Base-by-base conservation (phyloP, 2,329 filamentous ascomycete species). In the Aureobasidium sp. region DNA sequence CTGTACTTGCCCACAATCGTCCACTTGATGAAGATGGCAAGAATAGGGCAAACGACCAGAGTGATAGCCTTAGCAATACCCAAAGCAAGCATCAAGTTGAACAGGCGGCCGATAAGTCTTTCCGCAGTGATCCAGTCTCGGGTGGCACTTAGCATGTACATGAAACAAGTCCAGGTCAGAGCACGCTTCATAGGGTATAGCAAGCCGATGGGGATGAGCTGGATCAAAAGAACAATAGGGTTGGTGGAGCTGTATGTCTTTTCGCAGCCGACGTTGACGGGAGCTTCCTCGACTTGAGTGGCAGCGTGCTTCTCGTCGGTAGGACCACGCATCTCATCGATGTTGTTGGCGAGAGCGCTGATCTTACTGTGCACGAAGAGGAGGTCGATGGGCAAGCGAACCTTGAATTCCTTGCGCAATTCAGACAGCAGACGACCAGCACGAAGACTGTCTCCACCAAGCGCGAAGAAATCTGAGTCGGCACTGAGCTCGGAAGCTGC, bases 11-110 rank as follows among this genome's bases (percentile, higher is more conserved):
- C 79, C 37, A 81, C 75, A 48, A 81, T 67, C 5, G 75, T 39
- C 79, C 78, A 81, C 61, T 81, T 81, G 44, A 72, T 67, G 2
- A 66, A 35, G 21, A 81, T 78, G n/a, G 72, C 77, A 19, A 74
- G 34, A 22, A 74, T 62, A 0, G 78, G 78, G 5, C 69, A 63
- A 6, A 74, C 55, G 2, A 70, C 61, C 14, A 68, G 64, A 4
- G 72, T 70, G 4, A 69, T 59, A 4, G 72, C 27, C 6, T 71
- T 69, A 7, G 74, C 70, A 22, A 75, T 62, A 6, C 69, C 54
- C 37, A 79, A 72, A 6, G 70, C 71, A 10, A 76, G 38, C 0
- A 72, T 68, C 16, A 81, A 66, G 54, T 75, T 73, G 53, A 80
- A 52, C 11, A 80, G 65, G 30, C 77, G 71, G 5, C 76, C 76